A percentile compares a stretch with the other conserved stretches of the same genome.
Conservation (phyloP, 2,329 filamentous ascomycete genomes). For the Fusarium keratoplasticum region DNA sequence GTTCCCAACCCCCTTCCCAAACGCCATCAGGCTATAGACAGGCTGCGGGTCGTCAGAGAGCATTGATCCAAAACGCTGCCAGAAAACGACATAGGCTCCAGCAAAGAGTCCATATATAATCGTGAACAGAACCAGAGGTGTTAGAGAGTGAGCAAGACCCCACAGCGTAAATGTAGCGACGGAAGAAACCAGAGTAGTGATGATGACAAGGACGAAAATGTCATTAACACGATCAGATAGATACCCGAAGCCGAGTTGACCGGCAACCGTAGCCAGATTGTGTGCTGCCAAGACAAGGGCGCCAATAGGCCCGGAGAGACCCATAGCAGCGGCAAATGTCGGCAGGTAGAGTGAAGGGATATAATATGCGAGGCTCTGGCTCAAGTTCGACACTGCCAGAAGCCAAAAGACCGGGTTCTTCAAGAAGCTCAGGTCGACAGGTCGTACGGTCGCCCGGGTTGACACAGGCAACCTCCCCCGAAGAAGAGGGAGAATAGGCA, state of each 20-base stretch:
- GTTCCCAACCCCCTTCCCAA: conserved; percentile 43
- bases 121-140: conserved; percentile 52
- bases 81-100: conserved; percentile 46
- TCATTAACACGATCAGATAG: neutral
- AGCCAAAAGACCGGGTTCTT: neutral
- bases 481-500: neutral
- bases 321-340: neutral
- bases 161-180: neutral
- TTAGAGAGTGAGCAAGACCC: neutral
- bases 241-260: neutral
- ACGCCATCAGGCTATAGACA: conserved; percentile 41
- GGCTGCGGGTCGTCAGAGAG: conserved; percentile 39
- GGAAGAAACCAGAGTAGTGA: neutral
- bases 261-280: neutral
- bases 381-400: neutral
- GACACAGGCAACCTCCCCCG: neutral
- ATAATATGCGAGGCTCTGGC: neutral
- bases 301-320: neutral
- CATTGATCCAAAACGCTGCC: conserved; percentile 40
- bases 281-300: neutral
- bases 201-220: neutral
- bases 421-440: neutral
- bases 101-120: conserved; percentile 69
- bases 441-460: neutral
- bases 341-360: neutral